Evolutionary conservation across 345 rosid species (phyloP), one percentile per base, ranked within the genome.

Genomic region (Erucastrum elatum): DNA sequence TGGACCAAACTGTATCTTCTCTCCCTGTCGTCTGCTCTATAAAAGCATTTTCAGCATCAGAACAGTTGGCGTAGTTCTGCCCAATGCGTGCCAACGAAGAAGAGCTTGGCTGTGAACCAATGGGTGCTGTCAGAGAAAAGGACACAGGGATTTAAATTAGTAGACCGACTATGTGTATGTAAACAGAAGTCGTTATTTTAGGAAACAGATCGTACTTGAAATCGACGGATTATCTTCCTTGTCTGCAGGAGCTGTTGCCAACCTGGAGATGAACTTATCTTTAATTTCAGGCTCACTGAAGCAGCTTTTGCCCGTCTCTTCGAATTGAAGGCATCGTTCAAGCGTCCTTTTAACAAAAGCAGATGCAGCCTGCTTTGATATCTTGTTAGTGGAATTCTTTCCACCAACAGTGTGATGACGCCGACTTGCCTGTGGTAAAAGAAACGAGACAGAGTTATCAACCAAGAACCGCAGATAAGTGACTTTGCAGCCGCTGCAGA

Each of bases 221-320:
- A 75, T 69, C 35, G 75, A 80, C 26, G 62, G 67, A 74, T 74
- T 75, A 75, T 30, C 81, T 78, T 90, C 94, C 75, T 73, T 85
- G 78, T 87, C 88, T 17, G 71, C 53, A 65, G 80, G 77, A 34
- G 84, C 72, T 78, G 58, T 84, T 71, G 84, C 80, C 77, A 81
- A 76, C 71, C 87, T 80, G 13, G 87, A 83, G 66, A 85, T 83
- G 83, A 90, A 89, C 85, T 90, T 85, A 76, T 87, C 90, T 84
- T 66, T 91, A 76, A 85, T 78, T 66, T 82, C 78, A 41, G 92
- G 93, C 66, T 91, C 99, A 82, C 85, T 81, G 76, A 95, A 95
- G 86, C 94, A 91, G 87, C 99, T 89, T 79, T 86, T 88, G 58
- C 98, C 97, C 0, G 90, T 84, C 68, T 85, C 87, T 83, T 95